Evolutionary conservation across 129 eudicot species (phyloP).

Genomic region (sunflower (Helianthus annuus)): HanXRQr2.0-SUNRISE NC_035441.2:140451723-140452222

Average conservation of each 20-base stretch:
- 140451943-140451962: constrained; percentile 40
- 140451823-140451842: constrained; percentile 45
- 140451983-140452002: not conserved
- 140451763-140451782: constrained; percentile 59
- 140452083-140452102: too few species aligned
- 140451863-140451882: constrained; percentile 48
- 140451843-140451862: constrained; percentile 51
- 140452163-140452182: too few species aligned
- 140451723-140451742: constrained; percentile 47
- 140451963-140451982: not conserved
- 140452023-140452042: too few species aligned
- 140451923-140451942: constrained; percentile 56
- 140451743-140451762: constrained; percentile 55
- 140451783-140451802: constrained; percentile 51
- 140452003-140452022: too few species aligned
- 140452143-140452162: too few species aligned
- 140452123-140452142: too few species aligned
- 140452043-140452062: too few species aligned
- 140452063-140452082: too few species aligned
- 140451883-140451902: constrained; percentile 48
- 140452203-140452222: too few species aligned
- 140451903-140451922: constrained; percentile 70
- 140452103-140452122: too few species aligned
- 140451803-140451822: constrained; percentile 55
- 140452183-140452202: too few species aligned